phyloP scores from a whole-genome alignment of 257 asterid species.

The Coffea canephora region DNA sequence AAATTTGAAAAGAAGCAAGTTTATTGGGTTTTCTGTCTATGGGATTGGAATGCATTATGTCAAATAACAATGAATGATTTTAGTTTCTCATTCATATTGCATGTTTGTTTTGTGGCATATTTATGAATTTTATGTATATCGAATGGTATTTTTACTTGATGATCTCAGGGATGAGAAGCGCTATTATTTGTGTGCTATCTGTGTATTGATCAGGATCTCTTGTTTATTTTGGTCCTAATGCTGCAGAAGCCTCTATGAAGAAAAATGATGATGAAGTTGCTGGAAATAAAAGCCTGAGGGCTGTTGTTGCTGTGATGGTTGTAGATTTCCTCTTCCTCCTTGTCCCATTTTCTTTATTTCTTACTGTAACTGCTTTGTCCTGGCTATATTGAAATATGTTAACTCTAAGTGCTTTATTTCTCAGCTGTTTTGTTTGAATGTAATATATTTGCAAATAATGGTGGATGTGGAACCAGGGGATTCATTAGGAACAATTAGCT shows the following conservation, averaged over 20 bases:
- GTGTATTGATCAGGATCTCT: neutral
- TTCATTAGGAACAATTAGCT: neutral
- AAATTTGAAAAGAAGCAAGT: neutral
- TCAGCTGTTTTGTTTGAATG: neutral
- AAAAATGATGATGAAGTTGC: slow-evolving; percentile 44
- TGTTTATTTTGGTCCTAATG: slow-evolving; percentile 31
- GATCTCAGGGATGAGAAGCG: neutral
- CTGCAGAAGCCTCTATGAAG: slow-evolving; percentile 29
- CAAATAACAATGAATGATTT: neutral
- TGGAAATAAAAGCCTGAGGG: slow-evolving; percentile 37
- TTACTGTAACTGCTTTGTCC: slow-evolving; percentile 64
- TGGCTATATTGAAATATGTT: too few species aligned
- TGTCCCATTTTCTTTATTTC: slow-evolving; percentile 52
- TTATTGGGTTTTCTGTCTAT: neutral
- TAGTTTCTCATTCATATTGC: neutral
- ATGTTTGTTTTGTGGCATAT: neutral
- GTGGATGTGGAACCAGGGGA: neutral
- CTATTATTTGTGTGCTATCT: neutral
- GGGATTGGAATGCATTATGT: neutral
- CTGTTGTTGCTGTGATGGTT: slow-evolving; percentile 29
- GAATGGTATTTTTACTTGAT: neutral
- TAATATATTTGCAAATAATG: neutral
- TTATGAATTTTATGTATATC: neutral
- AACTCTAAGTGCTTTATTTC: too few species aligned
- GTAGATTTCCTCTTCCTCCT: slow-evolving; percentile 57